Conservation (phyloP, 2,329 filamentous ascomycete genomes). For the Colletotrichum destructivum region DNA sequence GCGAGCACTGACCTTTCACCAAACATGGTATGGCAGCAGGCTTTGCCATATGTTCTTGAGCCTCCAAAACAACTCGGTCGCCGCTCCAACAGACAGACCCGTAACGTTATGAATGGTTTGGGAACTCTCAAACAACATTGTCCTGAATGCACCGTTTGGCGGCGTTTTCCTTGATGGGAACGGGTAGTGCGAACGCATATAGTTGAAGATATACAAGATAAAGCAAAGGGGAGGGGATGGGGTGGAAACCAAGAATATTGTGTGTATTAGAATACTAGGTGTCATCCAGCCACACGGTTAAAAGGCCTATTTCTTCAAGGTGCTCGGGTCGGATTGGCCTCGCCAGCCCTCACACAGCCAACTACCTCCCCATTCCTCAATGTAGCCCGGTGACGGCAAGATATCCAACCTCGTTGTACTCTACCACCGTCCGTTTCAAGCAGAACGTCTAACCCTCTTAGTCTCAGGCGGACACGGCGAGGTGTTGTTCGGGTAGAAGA, state of each 20-base stretch:
- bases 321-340: neutral
- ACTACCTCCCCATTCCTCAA: too few relatives aligned
- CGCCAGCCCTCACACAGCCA: neutral
- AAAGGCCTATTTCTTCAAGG: too few relatives aligned
- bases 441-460: neutral
- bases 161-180: neutral
- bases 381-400: neutral
- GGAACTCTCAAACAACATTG: neutral
- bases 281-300: neutral
- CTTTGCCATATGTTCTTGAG: neutral
- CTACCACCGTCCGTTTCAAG: neutral
- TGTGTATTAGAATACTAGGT: neutral
- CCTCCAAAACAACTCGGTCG: too few relatives aligned
- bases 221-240: neutral
- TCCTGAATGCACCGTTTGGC: neutral
- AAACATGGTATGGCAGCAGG: neutral
- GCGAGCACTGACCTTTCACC: neutral
- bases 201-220: too few relatives aligned
- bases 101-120: neutral
- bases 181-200: too few relatives aligned
- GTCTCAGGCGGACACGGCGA: conserved; percentile 9
- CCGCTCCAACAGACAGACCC: neutral
- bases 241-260: neutral
- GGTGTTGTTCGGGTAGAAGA: conserved; percentile 25
- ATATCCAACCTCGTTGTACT: too few relatives aligned